Evolutionary conservation across 305 asterid genomes (phyloP).

Genomic region (Rubia peregrina): DNA sequence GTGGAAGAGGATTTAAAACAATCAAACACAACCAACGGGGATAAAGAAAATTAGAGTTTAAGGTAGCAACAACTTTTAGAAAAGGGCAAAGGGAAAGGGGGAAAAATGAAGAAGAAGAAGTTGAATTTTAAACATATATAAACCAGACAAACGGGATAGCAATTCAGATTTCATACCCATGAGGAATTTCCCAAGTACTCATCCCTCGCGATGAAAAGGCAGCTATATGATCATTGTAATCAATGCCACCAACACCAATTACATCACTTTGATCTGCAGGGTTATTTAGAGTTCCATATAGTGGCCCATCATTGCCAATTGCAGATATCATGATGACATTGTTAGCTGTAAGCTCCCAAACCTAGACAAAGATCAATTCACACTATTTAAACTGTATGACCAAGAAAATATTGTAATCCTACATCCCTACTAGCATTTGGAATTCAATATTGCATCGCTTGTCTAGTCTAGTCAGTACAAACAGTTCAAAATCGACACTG

Average conservation of each 20-base stretch:
- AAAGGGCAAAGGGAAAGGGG: neutral
- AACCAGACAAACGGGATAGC: constrained; percentile 17
- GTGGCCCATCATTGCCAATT: constrained; percentile 97
- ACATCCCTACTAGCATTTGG: neutral
- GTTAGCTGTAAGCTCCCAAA: constrained; percentile 96
- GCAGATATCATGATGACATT: constrained; percentile 97
- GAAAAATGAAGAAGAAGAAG: neutral
- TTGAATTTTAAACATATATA: neutral
- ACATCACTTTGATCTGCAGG: constrained; percentile 99
- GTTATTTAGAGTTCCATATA: constrained; percentile 96
- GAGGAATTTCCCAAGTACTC: constrained; percentile 99
- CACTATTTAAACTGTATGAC: neutral
- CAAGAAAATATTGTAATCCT: neutral
- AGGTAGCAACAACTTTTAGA: neutral
- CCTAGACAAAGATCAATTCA: constrained; percentile 36
- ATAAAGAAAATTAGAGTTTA: neutral
- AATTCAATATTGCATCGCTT: neutral
- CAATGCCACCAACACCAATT: constrained; percentile 99
- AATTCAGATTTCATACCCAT: constrained; percentile 55
- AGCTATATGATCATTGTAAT: constrained; percentile 97
- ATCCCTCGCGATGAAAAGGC: constrained; percentile 99
- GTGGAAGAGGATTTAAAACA: neutral
- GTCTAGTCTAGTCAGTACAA: neutral
- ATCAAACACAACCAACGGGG: neutral
- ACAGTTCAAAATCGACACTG: neutral